Evolutionary conservation across 768 basidiomycete genomes (phyloP), one percentile per base, ranked within the genome.

Genomic region (Tulasnella sp.): DNA sequence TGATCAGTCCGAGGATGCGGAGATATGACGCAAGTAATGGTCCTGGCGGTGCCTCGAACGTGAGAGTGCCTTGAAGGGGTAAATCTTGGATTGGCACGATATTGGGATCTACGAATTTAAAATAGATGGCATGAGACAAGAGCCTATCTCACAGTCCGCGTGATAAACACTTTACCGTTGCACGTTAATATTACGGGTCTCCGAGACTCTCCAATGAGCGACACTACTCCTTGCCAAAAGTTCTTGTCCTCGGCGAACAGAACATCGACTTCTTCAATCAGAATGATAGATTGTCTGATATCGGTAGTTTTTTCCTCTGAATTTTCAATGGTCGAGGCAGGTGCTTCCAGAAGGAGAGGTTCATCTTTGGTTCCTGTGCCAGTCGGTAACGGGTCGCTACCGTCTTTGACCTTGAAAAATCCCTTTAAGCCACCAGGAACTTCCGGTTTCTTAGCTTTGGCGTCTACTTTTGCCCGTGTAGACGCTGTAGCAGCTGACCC

Each of bases 181-280:
- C 95, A 98, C 48, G 93, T 98, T 68, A 90, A 75, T 45, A 99
- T 75, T 35, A 99, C 83, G 5, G 95, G 93, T 50, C 95, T 70
- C 58, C 76, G 78, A 58, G 88, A 88, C 15, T 83, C 74, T 54
- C 74, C 78, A 61, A 96, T 90, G 54, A 99, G 74, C 50, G 77
- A 73, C 7, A 83, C 70, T 24, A 96, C 76, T 2, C 83, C 76
- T 13, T 81, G 72, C 88, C 88, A 93, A 64, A 91, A 98, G 57
- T 78, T 81, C 28, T 64, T 62, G 67, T 92, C 95, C 43, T 90
- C 86, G 54, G 77, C 79, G 68, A 81, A 99, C 41, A 98, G 69
- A 35, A 98, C 77, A 64, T 99, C 95, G 5, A 89, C 93, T 62
- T 99, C 95, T 64, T 99, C 95, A 12, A 99, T 66, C 33, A 99